phyloP scores from a whole-genome alignment of 805 yeast genomes.

The Teunomyces atbi region DNA sequence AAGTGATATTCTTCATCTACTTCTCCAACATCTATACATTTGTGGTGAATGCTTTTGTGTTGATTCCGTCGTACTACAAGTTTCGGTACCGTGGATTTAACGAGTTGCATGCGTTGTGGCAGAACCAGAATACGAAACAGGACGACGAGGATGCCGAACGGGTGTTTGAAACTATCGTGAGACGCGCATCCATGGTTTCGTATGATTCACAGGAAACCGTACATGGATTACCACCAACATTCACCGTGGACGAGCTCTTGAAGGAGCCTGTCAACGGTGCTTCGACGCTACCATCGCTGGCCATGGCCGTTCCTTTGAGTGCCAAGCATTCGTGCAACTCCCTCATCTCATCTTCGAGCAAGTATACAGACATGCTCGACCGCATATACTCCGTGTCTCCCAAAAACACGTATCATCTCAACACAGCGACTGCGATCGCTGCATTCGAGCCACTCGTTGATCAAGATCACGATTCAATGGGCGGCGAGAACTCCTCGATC shows the following conservation, averaged over 20 bases:
- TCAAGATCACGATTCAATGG: constrained; percentile 9
- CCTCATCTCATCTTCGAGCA: background rate
- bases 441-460: constrained; percentile 13
- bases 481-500: background rate
- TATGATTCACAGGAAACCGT: constrained; percentile 17
- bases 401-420: constrained; percentile 35
- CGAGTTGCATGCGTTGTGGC: constrained; percentile 17
- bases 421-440: constrained; percentile 26
- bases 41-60: background rate
- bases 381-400: constrained; percentile 41
- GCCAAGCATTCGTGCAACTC: background rate
- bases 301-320: constrained; percentile 2
- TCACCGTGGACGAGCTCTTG: constrained; percentile 7
- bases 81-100: constrained; percentile 15
- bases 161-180: constrained; percentile 9
- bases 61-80: constrained; percentile 7
- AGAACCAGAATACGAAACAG: constrained; percentile 11
- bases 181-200: constrained; percentile 14
- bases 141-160: constrained; percentile 11
- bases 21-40: constrained; percentile 6
- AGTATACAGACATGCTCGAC: constrained; percentile 26
- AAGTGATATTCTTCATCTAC: constrained; percentile 9
- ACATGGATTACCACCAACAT: constrained; percentile 12
- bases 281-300: constrained; percentile 3
- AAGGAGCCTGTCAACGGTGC: background rate